These are phyloP conservation scores for Ophiostoma himal-ulmi DNA, from an alignment of 2,329 filamentous ascomycete species.

Conservation along the genomic window DNA sequence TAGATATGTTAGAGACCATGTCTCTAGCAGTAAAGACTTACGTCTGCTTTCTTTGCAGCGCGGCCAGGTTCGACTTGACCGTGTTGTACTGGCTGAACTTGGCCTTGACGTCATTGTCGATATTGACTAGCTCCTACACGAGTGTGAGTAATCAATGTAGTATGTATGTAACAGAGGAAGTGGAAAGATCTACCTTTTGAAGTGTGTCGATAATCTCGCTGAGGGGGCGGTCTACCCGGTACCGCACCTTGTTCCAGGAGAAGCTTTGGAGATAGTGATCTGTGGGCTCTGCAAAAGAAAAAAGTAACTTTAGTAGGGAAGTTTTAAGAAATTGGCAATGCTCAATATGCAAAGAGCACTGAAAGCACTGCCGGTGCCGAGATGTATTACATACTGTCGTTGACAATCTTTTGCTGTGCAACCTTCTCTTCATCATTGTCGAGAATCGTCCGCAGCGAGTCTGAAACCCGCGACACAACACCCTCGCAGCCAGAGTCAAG, in stretches of 20 bases:
- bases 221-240: slow-evolving; percentile 85
- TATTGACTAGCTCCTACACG: slow-evolving; percentile 73
- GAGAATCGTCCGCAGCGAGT: slow-evolving; percentile 75
- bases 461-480: slow-evolving; percentile 81
- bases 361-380: neutral
- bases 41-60: slow-evolving; percentile 83
- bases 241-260: slow-evolving; percentile 96
- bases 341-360: neutral
- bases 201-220: slow-evolving; percentile 79
- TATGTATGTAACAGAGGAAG: neutral
- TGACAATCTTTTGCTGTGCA: slow-evolving; percentile 83
- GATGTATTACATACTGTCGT: slow-evolving; percentile 60
- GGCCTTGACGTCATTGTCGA: slow-evolving; percentile 91
- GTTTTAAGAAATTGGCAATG: neutral
- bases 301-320: slow-evolving; percentile 5
- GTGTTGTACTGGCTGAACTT: slow-evolving; percentile 94
- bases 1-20: slow-evolving; percentile 7
- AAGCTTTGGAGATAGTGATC: slow-evolving; percentile 88
- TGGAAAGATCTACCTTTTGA: slow-evolving; percentile 63
- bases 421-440: slow-evolving; percentile 80
- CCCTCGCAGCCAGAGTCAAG: slow-evolving; percentile 72
- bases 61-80: slow-evolving; percentile 75
- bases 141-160: neutral
- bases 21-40: slow-evolving; percentile 37
- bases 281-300: slow-evolving; percentile 66